Conservation (phyloP, 1,284 basidiomycete genomes). For the Peniophora sp. region DNA sequence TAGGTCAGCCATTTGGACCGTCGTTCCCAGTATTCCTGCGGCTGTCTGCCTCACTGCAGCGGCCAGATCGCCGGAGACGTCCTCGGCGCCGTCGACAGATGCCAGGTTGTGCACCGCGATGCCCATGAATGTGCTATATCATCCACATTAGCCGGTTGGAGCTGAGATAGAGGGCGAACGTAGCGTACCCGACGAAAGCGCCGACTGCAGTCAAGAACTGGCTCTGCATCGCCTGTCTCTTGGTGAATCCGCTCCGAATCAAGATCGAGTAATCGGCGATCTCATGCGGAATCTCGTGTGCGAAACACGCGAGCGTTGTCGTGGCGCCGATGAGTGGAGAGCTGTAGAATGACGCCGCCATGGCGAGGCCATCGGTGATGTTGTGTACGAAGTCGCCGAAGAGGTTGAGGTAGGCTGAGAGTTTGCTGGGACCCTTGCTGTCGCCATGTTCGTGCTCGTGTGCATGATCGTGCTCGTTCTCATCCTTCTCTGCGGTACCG, state of each 20-base stretch:
- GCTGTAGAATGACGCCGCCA: constrained; percentile 88
- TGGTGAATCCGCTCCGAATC: constrained; percentile 83
- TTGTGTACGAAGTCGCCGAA: constrained; percentile 89
- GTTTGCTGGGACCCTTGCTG: constrained; percentile 53
- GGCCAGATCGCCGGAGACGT: constrained; percentile 47
- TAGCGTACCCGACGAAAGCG: constrained; percentile 53
- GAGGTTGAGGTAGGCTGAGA: constrained; percentile 85
- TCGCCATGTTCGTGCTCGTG: constrained; percentile 23
- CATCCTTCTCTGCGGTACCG: constrained; percentile 23
- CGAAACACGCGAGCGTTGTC: constrained; percentile 85
- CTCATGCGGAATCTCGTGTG: constrained; percentile 88
- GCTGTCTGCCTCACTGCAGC: constrained; percentile 67
- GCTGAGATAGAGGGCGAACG: neutral
- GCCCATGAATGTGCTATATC: constrained; percentile 76
- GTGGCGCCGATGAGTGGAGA: constrained; percentile 84
- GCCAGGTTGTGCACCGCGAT: constrained; percentile 76
- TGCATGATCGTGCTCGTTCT: constrained; percentile 12
- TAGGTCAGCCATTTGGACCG: constrained; percentile 67
- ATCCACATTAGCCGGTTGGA: neutral
- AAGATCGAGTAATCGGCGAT: constrained; percentile 90
- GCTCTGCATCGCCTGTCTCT: constrained; percentile 83
- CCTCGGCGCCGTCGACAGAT: constrained; percentile 34
- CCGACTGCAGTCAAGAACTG: constrained; percentile 86
- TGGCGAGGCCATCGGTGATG: constrained; percentile 45
- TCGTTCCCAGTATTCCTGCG: constrained; percentile 73